A percentile compares a stretch with the other conserved stretches of the same genome.
These are phyloP conservation scores for Paramecium tetraurelia DNA, from an alignment of 73 alveolate species.

Conservation along the genomic window DNA sequence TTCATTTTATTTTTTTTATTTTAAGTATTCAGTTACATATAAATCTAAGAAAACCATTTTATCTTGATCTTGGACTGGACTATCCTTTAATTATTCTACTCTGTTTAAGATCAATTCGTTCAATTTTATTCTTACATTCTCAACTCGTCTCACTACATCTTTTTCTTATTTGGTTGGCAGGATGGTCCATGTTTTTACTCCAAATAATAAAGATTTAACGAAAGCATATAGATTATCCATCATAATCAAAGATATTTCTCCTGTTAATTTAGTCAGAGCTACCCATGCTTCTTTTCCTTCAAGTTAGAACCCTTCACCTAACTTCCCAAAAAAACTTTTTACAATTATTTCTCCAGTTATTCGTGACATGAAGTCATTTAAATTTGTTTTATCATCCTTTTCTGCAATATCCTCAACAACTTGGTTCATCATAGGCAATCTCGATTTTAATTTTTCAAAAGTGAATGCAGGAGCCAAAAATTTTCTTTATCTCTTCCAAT, in stretches of 20 bases:
- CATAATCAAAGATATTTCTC: not conserved
- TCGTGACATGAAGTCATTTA: not conserved
- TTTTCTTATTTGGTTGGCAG: not conserved
- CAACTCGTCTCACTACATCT: not conserved
- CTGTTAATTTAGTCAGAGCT: not conserved
- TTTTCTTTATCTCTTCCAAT: not conserved
- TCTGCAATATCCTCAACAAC: not conserved
- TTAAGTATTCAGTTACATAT: not conserved
- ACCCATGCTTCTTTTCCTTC: not conserved
- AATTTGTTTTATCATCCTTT: not conserved
- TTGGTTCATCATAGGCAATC: conserved; percentile 19
- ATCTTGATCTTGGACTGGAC: not conserved
- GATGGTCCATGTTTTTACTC: not conserved
- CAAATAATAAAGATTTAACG: not conserved
- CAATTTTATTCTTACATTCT: not conserved
- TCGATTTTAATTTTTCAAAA: not conserved
- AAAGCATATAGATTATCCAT: not conserved
- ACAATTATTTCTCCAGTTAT: not conserved
- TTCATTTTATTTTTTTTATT: not conserved
- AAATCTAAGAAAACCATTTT: not conserved
- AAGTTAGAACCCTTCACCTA: not conserved
- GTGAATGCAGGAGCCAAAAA: not conserved
- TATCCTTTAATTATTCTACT: not conserved
- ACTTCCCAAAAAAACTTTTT: not conserved
- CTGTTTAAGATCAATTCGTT: not conserved